These are phyloP conservation scores for Groenewaldozyma tartarivorans DNA, from an alignment of 805 yeast genomes.

Conservation along the genomic window DNA sequence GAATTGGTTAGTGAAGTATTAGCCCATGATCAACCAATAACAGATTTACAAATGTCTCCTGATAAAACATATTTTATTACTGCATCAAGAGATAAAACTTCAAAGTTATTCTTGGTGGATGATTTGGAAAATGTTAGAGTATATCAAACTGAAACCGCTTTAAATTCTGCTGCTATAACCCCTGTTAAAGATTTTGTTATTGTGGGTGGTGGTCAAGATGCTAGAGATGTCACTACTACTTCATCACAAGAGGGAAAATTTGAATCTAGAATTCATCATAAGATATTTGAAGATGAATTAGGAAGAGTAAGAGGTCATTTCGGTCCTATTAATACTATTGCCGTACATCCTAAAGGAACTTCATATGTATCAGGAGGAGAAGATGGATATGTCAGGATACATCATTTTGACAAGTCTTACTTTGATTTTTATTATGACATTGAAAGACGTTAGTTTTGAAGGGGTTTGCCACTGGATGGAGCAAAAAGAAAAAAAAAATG, in stretches of 20 bases:
- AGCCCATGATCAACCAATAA: conserved; percentile 65
- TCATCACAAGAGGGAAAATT: conserved; percentile 88
- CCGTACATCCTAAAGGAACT: conserved; percentile 88
- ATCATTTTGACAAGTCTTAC: conserved; percentile 85
- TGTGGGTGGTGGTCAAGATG: conserved; percentile 99
- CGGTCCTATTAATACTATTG: conserved; percentile 94
- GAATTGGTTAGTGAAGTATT: conserved; percentile 47
- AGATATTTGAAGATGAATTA: conserved; percentile 88
- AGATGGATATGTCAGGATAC: conserved; percentile 94
- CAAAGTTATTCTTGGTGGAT: conserved; percentile 71
- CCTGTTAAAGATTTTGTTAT: conserved; percentile 87
- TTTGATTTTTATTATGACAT: conserved; percentile 90
- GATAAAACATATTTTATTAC: conserved; percentile 88
- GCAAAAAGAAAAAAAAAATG: background rate
- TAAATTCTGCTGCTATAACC: conserved; percentile 92
- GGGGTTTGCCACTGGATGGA: background rate
- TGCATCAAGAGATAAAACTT: conserved; percentile 83
- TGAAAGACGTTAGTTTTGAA: conserved; percentile 31
- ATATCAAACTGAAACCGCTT: conserved; percentile 81
- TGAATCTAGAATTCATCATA: conserved; percentile 93
- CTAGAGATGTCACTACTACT: conserved; percentile 97
- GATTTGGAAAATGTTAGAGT: conserved; percentile 61
- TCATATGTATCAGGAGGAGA: conserved; percentile 97
- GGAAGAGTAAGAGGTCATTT: conserved; percentile 98
- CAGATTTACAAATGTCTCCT: conserved; percentile 83